phyloP scores from a whole-genome alignment of 1,284 basidiomycete genomes.

The Thelephora terrestris region DNA sequence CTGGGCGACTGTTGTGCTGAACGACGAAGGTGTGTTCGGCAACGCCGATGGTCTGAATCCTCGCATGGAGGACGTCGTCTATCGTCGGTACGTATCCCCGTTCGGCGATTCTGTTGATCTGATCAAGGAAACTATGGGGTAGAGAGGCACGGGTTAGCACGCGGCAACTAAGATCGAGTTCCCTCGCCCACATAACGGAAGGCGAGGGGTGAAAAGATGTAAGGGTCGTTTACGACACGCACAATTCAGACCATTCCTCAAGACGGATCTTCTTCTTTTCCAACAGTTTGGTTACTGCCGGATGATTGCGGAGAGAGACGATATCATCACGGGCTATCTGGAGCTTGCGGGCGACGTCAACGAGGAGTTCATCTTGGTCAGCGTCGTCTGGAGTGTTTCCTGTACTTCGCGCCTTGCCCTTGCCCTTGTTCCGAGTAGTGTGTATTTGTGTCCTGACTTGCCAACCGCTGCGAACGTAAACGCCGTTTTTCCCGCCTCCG shows the following conservation, averaged over 20 bases:
- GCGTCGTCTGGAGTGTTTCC: constrained; percentile 12
- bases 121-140: constrained; percentile 53
- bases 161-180: too few species aligned
- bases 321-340: constrained; percentile 51
- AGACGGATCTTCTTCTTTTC: constrained; percentile 59
- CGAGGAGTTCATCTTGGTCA: constrained; percentile 43
- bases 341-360: constrained; percentile 50
- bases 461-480: constrained; percentile 73
- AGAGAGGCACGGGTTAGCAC: not conserved
- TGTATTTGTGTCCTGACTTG: constrained; percentile 43
- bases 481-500: constrained; percentile 59
- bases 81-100: constrained; percentile 55
- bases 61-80: constrained; percentile 78
- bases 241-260: constrained; percentile 82
- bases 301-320: constrained; percentile 57
- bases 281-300: constrained; percentile 56
- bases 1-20: constrained; percentile 60
- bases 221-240: constrained; percentile 21
- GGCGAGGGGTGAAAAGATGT: not conserved
- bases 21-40: constrained; percentile 69
- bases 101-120: constrained; percentile 59
- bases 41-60: constrained; percentile 78
- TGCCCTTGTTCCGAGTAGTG: constrained; percentile 6
- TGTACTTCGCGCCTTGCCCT: not conserved
- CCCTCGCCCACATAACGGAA: constrained; percentile 1